phyloP scores from a whole-genome alignment of 345 rosid species.

The Rhodomyrtus tomentosa region DNA sequence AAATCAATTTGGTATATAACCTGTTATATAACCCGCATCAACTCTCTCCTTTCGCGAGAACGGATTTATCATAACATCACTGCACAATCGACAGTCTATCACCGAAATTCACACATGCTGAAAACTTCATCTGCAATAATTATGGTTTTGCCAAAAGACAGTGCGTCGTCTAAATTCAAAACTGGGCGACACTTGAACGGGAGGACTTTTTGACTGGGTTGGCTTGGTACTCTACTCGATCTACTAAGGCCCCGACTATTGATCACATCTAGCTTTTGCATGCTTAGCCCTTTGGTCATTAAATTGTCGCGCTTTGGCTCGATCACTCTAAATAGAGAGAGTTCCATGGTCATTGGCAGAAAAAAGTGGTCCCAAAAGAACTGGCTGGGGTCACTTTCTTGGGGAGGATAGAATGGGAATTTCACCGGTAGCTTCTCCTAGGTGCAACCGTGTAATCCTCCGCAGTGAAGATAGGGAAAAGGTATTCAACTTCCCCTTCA shows the following conservation, averaged over 20 bases:
- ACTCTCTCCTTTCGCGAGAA: no score
- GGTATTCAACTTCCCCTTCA: background rate
- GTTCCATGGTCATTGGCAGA: background rate
- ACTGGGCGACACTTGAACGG: background rate
- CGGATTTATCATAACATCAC: no score
- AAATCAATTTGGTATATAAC: no score
- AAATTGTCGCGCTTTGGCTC: background rate
- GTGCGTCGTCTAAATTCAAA: no score
- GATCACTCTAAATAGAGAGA: no score
- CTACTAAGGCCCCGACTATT: background rate
- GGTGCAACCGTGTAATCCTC: background rate
- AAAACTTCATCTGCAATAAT: no score
- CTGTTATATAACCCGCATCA: no score
- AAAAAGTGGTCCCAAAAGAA: no score
- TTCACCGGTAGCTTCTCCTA: background rate
- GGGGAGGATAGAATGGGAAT: background rate
- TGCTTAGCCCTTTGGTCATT: background rate
- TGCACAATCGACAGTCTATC: no score
- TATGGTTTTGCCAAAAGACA: no score
- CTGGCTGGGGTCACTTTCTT: background rate
- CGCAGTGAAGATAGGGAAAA: background rate
- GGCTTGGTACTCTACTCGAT: accelerated
- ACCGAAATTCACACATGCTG: no score
- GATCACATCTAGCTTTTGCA: background rate
- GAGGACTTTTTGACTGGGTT: background rate